phyloP scores from a whole-genome alignment of 495 filamentous ascomycete species.

The Amphirosellinia nigrospora region DNA sequence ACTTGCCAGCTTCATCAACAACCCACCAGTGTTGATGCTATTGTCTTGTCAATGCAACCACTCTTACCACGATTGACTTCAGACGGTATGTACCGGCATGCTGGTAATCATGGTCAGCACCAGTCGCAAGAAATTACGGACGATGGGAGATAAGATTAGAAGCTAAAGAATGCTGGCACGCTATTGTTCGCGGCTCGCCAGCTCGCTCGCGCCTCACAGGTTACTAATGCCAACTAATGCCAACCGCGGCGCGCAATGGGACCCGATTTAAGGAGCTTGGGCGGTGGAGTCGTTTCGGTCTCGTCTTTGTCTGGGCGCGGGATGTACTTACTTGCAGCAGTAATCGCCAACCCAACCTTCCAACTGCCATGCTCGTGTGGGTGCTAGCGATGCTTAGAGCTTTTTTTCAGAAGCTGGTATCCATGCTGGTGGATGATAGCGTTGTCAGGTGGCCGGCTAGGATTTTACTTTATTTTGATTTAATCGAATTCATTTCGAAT shows the following conservation, averaged over 20 bases:
- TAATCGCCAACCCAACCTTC: not conserved
- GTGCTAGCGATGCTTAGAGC: not conserved
- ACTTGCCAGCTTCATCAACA: not conserved
- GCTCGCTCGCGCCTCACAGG: conserved; percentile 11
- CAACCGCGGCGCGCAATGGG: not conserved
- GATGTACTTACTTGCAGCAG: conserved; percentile 1
- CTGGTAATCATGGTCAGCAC: not conserved
- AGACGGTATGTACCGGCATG: not conserved
- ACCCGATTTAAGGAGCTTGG: conserved; percentile 2
- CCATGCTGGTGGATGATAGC: not conserved
- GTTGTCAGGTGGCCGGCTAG: not conserved
- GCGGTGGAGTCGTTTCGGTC: conserved; percentile 14
- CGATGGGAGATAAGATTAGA: conserved; percentile 4
- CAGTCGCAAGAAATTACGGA: not conserved
- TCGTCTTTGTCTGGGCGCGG: conserved; percentile 12
- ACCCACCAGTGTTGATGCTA: not conserved
- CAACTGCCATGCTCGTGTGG: conserved; percentile 10
- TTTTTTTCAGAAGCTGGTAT: not conserved
- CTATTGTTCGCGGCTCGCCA: conserved; percentile 11
- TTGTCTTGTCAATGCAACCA: conserved; percentile 8
- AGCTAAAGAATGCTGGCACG: not conserved
- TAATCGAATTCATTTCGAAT: not conserved
- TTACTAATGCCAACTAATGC: too few species aligned
- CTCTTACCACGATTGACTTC: not conserved
- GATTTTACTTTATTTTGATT: not conserved